Base-by-base conservation (phyloP, 192 early-diverging fungal genomes). In the Mortierella alpina region DNA sequence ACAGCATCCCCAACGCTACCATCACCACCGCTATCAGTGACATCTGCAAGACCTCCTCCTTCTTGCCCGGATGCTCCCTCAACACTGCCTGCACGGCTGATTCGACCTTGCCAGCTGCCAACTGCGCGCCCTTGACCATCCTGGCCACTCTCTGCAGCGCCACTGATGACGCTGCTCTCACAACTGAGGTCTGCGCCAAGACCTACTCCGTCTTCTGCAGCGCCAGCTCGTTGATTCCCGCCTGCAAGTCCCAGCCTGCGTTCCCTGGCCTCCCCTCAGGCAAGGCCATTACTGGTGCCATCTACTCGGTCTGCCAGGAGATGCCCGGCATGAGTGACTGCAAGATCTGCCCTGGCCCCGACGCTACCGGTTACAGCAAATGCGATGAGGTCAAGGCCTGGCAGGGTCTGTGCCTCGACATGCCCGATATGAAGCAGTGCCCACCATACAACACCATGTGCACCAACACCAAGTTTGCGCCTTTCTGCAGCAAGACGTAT, bases 11-110 rank as follows among this genome's bases (percentile, higher is more conserved):
- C 22, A 41, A 44, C 39, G 59, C 77, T 53, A 80, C 46, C 40
- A 42, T 80, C 59, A 58, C 77, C 49, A 44, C 42, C 23, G 58
- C 70, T 40, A 72, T 80, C 49, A 13, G 7, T 17, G 70, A 80
- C 8, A 80, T 80, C 66, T 80, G 77, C 66, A 72, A 55, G 59
- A 41, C 66, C 48, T 66, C 55, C 15, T 72, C 60, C 13, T 80
- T 68, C 77, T 46, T 80, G n/a, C 77, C 77, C 15, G 77, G 77
- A 62, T 80, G 77, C 77, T 80, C 77, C 13, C 77, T 80, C 65
- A 68, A 68, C 55, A 53, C 60, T 17, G 77, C 77, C 70, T 80
- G 77, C 41, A 22, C 59, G 18, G 69, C 77, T 40, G 77, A 80
- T 23, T 44, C 64, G 14, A 20, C 55, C 11, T 41, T 80, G 23